These are phyloP conservation scores for Xylariaceae sp. DNA, from an alignment of 2,329 filamentous ascomycete species.

Conservation along the genomic window DNA sequence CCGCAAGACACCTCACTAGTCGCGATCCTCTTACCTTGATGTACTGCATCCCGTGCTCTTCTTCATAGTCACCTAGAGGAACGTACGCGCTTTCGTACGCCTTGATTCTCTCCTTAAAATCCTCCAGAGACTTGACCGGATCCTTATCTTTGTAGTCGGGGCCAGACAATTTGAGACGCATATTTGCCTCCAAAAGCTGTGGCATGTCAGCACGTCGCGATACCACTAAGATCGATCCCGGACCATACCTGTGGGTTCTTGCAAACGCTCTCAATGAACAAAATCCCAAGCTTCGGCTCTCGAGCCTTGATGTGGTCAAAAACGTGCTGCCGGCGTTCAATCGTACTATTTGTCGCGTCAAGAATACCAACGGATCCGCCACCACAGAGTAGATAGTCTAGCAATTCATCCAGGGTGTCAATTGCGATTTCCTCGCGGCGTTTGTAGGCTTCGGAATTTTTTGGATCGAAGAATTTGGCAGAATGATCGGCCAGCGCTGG, in stretches of 20 bases:
- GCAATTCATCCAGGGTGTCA: constrained; percentile 84
- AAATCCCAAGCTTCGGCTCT: constrained; percentile 81
- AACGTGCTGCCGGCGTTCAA: constrained; percentile 76
- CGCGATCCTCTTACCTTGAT: constrained; percentile 57
- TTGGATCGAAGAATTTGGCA: constrained; percentile 88
- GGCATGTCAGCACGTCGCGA: constrained; percentile 6
- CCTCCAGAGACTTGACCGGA: constrained; percentile 73
- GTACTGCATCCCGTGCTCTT: constrained; percentile 85
- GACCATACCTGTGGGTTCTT: constrained; percentile 62
- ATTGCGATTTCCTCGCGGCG: constrained; percentile 88
- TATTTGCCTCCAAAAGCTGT: constrained; percentile 83
- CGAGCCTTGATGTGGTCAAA: constrained; percentile 77
- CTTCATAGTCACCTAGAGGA: constrained; percentile 85
- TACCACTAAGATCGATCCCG: not conserved
- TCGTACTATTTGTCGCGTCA: constrained; percentile 95
- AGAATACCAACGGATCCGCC: constrained; percentile 91
- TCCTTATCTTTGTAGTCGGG: constrained; percentile 96
- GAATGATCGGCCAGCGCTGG: constrained; percentile 67
- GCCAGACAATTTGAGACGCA: constrained; percentile 92
- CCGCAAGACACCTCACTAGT: not conserved
- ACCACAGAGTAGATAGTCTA: constrained; percentile 79
- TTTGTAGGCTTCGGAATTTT: constrained; percentile 75
- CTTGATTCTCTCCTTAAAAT: constrained; percentile 88
- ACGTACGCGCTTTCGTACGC: constrained; percentile 95
- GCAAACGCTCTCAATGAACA: constrained; percentile 95